phyloP scores from a whole-genome alignment of 805 yeast genomes.

The Kluyveromyces siamensis region DNA sequence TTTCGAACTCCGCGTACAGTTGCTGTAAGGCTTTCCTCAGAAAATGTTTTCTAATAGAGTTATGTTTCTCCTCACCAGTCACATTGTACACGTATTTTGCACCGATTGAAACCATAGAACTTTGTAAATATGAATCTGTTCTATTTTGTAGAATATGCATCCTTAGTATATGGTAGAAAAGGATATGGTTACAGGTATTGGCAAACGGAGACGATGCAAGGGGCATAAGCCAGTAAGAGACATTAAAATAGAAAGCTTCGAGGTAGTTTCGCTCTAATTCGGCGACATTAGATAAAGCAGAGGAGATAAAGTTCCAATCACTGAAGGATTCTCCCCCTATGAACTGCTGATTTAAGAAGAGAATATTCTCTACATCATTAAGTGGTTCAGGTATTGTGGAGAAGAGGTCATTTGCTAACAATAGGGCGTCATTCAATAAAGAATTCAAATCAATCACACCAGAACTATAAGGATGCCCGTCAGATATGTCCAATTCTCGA shows the following conservation, averaged over 20 bases:
- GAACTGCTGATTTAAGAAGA: background rate
- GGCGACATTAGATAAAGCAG: background rate
- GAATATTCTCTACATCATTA: background rate
- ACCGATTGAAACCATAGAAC: slow-evolving; percentile 11
- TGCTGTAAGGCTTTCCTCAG: slow-evolving; percentile 7
- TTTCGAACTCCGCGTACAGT: slow-evolving; percentile 7
- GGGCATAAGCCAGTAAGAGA: slow-evolving; percentile 13
- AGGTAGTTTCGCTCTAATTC: slow-evolving; percentile 7
- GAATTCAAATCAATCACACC: slow-evolving; percentile 2
- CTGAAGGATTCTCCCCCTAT: background rate
- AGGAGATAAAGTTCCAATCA: slow-evolving; percentile 6
- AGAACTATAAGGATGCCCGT: background rate
- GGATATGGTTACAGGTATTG: slow-evolving; percentile 8
- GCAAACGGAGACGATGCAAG: slow-evolving; percentile 6
- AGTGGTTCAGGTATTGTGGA: slow-evolving; percentile 4
- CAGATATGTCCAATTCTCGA: background rate
- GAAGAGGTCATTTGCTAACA: slow-evolving; percentile 7
- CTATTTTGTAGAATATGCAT: background rate
- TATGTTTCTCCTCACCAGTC: slow-evolving; percentile 1
- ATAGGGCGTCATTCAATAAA: slow-evolving; percentile 5
- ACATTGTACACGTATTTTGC: slow-evolving; percentile 10
- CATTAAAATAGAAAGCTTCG: slow-evolving; percentile 8
- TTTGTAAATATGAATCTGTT: slow-evolving; percentile 5
- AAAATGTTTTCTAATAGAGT: slow-evolving; percentile 3
- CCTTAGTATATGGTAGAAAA: slow-evolving; percentile 6